Conservation (phyloP, 73 alveolate genomes). For the Uronychia binucleata region DNA sequence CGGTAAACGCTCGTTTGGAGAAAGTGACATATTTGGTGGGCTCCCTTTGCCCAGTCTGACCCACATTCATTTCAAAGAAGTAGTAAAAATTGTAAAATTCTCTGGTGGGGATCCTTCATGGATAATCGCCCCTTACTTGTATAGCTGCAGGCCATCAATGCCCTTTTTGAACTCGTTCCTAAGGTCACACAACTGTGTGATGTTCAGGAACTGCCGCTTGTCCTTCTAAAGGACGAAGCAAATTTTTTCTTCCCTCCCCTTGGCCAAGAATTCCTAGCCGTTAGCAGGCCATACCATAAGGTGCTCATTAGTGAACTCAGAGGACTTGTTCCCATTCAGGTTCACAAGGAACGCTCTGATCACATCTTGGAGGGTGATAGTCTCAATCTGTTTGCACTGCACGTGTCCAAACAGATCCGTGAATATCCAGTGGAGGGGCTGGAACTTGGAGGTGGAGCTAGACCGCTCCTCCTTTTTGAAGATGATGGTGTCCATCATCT, state of each 20-base stretch:
- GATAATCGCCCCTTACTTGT: background rate
- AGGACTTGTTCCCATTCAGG: conserved; percentile 38
- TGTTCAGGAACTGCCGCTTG: conserved; percentile 43
- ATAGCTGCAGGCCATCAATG: conserved; percentile 50
- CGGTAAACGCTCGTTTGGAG: background rate
- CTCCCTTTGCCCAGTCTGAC: background rate
- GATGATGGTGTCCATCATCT: conserved; percentile 20
- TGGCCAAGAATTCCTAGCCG: conserved; percentile 14
- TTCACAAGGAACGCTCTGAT: conserved; percentile 60
- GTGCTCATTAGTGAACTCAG: conserved; percentile 49
- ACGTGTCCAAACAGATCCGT: conserved; percentile 46
- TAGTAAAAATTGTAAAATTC: conserved; percentile 41
- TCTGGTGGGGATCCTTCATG: conserved; percentile 42
- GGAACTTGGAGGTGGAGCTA: background rate
- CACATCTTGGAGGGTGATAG: conserved; percentile 47
- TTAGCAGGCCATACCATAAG: conserved; percentile 7
- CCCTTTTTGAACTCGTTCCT: conserved; percentile 44
- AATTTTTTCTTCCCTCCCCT: conserved; percentile 16
- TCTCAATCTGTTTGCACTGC: conserved; percentile 26
- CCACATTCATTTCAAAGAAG: conserved; percentile 10
- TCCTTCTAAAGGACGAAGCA: conserved; percentile 34
- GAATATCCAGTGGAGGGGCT: conserved; percentile 56
- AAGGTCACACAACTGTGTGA: conserved; percentile 33
- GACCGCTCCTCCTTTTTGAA: background rate
- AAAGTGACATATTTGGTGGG: background rate